Evolutionary conservation across 306 rosid species (phyloP).

Genomic region (Prunus campanulata): DNA sequence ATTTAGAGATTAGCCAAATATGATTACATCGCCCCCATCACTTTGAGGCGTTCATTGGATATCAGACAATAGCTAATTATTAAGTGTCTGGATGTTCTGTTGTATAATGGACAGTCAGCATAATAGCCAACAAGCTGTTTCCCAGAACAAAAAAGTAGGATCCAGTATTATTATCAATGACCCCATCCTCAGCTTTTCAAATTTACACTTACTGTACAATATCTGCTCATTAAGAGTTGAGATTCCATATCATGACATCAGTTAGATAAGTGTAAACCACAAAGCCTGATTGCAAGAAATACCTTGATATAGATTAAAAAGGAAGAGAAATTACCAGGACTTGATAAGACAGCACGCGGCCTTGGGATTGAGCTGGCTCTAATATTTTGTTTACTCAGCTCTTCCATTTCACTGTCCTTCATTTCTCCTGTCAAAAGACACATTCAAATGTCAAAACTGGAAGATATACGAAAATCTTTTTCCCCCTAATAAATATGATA

Average conservation of each 20-base stretch:
- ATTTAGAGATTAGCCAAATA: neutral
- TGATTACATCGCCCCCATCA: neutral
- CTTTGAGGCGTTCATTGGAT: neutral
- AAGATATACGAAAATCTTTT: neutral
- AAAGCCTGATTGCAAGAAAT: neutral
- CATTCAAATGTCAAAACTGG: conserved; percentile 32
- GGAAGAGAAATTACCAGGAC: conserved; percentile 58
- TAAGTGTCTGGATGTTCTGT: neutral
- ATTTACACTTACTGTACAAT: neutral
- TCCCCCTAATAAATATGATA: neutral
- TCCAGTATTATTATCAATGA: neutral
- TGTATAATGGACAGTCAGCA: neutral
- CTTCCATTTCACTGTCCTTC: conserved; percentile 40
- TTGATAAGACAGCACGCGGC: conserved; percentile 88
- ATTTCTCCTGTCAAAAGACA: conserved; percentile 32
- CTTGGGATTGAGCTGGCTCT: conserved; percentile 61
- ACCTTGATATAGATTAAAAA: neutral
- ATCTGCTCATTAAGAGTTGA: neutral
- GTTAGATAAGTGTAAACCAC: neutral
- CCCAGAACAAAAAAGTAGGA: neutral
- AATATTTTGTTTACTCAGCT: conserved; percentile 38
- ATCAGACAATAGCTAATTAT: neutral
- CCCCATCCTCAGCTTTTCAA: neutral
- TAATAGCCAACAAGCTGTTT: neutral
- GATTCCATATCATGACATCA: neutral